These are phyloP conservation scores for Colletotrichum tropicicola DNA, from an alignment of 2,329 filamentous ascomycete species.

Conservation along the genomic window DNA sequence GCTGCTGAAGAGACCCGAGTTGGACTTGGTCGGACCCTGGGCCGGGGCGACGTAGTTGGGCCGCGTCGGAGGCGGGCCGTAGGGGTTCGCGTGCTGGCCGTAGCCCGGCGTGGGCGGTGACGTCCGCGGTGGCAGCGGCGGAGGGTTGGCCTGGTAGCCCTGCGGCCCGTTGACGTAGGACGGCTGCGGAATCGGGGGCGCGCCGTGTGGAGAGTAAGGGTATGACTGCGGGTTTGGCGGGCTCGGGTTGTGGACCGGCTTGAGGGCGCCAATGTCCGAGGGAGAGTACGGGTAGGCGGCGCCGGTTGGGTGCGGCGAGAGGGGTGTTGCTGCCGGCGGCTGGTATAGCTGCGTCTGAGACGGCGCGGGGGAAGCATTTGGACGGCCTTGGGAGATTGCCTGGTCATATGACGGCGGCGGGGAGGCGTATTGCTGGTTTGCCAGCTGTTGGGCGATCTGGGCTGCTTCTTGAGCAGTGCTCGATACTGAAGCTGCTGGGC, in stretches of 20 bases:
- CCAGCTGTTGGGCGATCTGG: neutral
- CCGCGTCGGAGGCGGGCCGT: conserved; percentile 15
- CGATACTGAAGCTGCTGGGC: conserved; percentile 5
- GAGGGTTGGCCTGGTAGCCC: neutral
- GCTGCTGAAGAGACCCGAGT: conserved; percentile 40
- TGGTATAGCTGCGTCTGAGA: neutral
- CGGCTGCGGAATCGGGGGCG: conserved; percentile 9
- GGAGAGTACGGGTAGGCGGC: conserved; percentile 15
- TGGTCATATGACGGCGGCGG: conserved; percentile 25
- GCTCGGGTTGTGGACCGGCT: neutral
- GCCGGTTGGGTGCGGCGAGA: conserved; percentile 8
- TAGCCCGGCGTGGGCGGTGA: neutral
- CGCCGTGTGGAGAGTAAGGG: neutral
- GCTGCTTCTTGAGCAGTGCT: neutral
- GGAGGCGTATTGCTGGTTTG: conserved; percentile 5
- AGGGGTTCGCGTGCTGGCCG: neutral
- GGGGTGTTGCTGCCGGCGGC: neutral
- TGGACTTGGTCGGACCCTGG: neutral
- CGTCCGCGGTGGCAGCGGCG: conserved; percentile 11
- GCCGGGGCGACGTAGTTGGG: neutral
- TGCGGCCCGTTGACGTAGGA: conserved; percentile 11
- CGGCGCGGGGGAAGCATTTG: neutral
- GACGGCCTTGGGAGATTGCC: neutral
- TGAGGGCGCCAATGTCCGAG: neutral
- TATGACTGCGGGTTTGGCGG: neutral